A percentile compares a stretch with the other conserved stretches of the same genome.
Conservation (phyloP, 2,329 filamentous ascomycete species). For the Ceratocystis cubensis region DNA sequence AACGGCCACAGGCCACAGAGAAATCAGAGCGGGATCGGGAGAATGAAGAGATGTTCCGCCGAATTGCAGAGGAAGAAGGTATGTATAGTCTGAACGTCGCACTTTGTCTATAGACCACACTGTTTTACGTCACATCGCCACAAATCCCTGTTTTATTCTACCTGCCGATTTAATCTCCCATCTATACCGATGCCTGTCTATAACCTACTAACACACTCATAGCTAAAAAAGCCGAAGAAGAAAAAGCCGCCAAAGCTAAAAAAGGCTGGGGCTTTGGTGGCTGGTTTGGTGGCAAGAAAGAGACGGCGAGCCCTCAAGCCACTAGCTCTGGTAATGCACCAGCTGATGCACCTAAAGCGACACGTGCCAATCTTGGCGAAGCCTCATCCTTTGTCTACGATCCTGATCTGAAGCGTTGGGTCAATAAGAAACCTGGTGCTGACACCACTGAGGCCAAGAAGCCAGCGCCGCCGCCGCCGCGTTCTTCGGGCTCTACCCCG, state of each 20-base stretch:
- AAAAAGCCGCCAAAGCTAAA: slow-evolving; percentile 34
- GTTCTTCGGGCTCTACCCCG: slow-evolving; percentile 34
- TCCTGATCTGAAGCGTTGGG: slow-evolving; percentile 91
- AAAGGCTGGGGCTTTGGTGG: slow-evolving; percentile 70
- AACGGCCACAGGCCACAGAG: slow-evolving; percentile 37
- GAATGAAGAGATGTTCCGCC: slow-evolving; percentile 74
- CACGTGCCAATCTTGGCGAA: slow-evolving; percentile 87
- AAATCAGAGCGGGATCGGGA: slow-evolving; percentile 61
- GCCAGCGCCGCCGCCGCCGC: slow-evolving; percentile 70
- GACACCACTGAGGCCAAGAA: slow-evolving; percentile 47
- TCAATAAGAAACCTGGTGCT: slow-evolving; percentile 81
- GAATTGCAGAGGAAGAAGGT: slow-evolving; percentile 67
- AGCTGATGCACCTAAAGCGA: slow-evolving; percentile 48
- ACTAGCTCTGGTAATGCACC: slow-evolving; percentile 27
- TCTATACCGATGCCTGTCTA: slow-evolving; percentile 16
- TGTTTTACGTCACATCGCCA: neutral
- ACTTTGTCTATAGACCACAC: neutral
- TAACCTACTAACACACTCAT: neutral
- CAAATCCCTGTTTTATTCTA: neutral
- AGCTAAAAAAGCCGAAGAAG: slow-evolving; percentile 49
- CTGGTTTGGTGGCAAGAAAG: slow-evolving; percentile 70
- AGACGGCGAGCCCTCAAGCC: slow-evolving; percentile 28
- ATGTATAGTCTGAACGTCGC: slow-evolving; percentile 27
- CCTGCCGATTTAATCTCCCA: neutral
- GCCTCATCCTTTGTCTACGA: slow-evolving; percentile 89